A percentile compares a stretch with the other conserved stretches of the same genome.
phyloP scores from a whole-genome alignment of 164 flowering plant species.

The Piper betle region DNA sequence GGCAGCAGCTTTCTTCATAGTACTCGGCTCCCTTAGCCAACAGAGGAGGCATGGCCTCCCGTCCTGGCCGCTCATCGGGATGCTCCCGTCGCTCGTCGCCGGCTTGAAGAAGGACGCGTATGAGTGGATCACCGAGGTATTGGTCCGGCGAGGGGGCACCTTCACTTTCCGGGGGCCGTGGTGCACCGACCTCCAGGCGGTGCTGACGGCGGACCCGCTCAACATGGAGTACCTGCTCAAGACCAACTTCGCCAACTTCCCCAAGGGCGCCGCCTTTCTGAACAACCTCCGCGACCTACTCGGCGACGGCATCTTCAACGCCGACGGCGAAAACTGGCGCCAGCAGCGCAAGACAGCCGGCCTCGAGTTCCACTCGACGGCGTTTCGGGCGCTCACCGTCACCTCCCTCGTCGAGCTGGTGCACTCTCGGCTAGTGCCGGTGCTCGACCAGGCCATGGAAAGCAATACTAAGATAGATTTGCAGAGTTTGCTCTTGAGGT shows the following conservation, averaged over 20 bases:
- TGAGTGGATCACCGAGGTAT: conserved; percentile 52
- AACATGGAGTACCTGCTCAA: conserved; percentile 79
- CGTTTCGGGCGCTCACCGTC: too few species aligned
- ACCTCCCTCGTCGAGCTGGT: too few species aligned
- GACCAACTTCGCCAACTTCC: conserved; percentile 32
- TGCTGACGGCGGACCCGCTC: conserved; percentile 69
- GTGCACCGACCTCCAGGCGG: conserved; percentile 51
- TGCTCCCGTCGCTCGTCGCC: conserved; percentile 54
- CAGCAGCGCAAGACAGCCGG: too few species aligned
- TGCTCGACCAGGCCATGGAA: too few species aligned
- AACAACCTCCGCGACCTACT: too few species aligned
- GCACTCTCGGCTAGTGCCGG: too few species aligned
- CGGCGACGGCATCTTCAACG: too few species aligned
- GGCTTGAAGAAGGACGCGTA: conserved; percentile 39
- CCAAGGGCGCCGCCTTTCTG: too few species aligned
- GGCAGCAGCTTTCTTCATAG: conserved; percentile 38
- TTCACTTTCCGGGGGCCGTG: conserved; percentile 61
- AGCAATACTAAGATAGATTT: too few species aligned
- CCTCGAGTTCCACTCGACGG: too few species aligned
- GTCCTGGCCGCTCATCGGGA: conserved; percentile 77
- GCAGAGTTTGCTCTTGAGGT: too few species aligned
- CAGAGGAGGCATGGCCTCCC: conserved; percentile 47
- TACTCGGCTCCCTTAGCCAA: conserved; percentile 46
- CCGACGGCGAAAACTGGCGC: too few species aligned
- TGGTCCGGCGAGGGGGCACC: conserved; percentile 39